These are phyloP conservation scores for Cruciata laevipes DNA, from an alignment of 257 asterid genomes.

Conservation along the genomic window DNA sequence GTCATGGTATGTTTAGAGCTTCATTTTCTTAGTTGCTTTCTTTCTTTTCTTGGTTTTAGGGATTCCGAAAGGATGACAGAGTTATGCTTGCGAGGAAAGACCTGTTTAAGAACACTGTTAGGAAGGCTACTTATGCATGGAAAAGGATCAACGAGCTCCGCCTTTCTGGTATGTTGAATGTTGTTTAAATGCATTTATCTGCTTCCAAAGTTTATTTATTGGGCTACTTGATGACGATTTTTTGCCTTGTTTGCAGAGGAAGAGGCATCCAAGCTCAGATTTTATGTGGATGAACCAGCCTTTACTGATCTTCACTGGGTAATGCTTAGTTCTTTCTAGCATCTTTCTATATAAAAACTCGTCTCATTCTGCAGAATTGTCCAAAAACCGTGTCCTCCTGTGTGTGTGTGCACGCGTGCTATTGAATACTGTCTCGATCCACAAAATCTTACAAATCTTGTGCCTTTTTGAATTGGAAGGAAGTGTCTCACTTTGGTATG, in stretches of 20 bases:
- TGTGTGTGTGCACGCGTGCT: not conserved
- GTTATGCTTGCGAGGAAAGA: conserved; percentile 80
- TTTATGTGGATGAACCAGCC: conserved; percentile 85
- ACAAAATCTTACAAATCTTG: not conserved
- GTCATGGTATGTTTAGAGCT: not conserved
- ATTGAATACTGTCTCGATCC: not conserved
- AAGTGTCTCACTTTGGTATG: conserved; percentile 15
- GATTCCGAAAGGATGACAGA: conserved; percentile 74
- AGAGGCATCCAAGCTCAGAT: conserved; percentile 72
- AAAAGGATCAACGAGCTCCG: conserved; percentile 64
- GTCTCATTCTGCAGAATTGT: not conserved
- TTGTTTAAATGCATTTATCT: not conserved
- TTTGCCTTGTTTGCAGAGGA: conserved; percentile 46
- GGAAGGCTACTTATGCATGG: conserved; percentile 88
- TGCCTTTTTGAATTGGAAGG: not conserved
- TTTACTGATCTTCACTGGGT: conserved; percentile 99
- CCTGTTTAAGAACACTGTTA: conserved; percentile 80
- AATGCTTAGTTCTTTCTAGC: not conserved
- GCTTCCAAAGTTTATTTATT: conserved; percentile 1
- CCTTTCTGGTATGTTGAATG: conserved; percentile 40
- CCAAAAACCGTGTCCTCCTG: not conserved
- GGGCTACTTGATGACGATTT: conserved; percentile 9
- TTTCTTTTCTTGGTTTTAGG: conserved; percentile 31
- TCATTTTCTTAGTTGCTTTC: conserved; percentile 3
- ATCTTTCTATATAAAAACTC: not conserved